Conservation (phyloP, 2,329 filamentous ascomycete species). For the Exophiala oligosperma region DNA sequence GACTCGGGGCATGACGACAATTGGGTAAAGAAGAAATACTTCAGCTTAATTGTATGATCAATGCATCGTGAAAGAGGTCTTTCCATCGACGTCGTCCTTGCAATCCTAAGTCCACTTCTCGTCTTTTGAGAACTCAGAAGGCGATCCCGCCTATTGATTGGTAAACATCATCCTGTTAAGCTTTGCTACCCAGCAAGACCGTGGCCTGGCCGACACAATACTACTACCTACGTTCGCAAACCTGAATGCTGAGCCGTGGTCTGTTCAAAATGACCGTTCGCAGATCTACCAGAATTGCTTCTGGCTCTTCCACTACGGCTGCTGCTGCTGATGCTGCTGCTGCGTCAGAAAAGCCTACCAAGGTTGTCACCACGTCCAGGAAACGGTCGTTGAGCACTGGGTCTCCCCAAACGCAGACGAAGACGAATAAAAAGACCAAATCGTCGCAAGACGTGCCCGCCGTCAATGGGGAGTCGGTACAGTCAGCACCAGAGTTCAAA, state of each 20-base stretch:
- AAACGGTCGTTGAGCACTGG: constrained; percentile 22
- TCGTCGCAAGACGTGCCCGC: constrained; percentile 1
- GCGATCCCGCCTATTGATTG: too few species aligned
- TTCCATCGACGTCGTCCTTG: too few species aligned
- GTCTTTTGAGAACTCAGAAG: too few species aligned
- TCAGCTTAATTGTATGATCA: too few species aligned
- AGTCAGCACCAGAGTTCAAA: constrained; percentile 21
- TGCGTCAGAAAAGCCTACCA: neutral
- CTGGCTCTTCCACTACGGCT: neutral
- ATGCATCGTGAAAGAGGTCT: too few species aligned
- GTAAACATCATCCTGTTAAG: too few species aligned
- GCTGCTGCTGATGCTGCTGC: neutral
- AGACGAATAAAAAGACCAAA: constrained; percentile 22
- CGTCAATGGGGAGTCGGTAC: constrained; percentile 6
- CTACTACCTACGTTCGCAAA: too few species aligned
- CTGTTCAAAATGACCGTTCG: constrained; percentile 22
- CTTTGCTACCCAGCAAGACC: too few species aligned
- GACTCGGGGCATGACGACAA: neutral
- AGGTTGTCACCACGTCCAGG: constrained; percentile 15
- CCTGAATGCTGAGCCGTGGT: constrained; percentile 17
- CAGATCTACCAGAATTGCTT: constrained; percentile 22
- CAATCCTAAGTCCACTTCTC: too few species aligned
- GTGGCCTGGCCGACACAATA: too few species aligned
- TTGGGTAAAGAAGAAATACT: neutral
- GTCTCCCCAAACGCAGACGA: neutral